Percentiles rank a stretch among this genome's conserved stretches.
phyloP scores from a whole-genome alignment of 2,329 filamentous ascomycete genomes.

The Phialophora tarda region DNA sequence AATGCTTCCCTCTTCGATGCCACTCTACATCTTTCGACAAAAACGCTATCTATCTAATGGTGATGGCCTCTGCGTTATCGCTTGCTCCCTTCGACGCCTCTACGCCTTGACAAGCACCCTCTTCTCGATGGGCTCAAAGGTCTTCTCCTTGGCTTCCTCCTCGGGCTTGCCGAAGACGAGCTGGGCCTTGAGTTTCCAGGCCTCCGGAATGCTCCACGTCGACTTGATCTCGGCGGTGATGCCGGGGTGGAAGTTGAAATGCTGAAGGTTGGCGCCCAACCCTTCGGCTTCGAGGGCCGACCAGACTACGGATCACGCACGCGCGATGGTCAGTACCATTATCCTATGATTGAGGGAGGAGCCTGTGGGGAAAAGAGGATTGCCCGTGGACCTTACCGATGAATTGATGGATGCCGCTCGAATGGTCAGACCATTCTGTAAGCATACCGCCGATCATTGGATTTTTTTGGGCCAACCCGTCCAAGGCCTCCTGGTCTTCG shows the following conservation, averaged over 20 bases:
- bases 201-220: slow-evolving; percentile 71
- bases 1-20: not conserved
- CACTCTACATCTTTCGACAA: too few relatives aligned
- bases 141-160: slow-evolving; percentile 27
- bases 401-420: slow-evolving; percentile 72
- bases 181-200: slow-evolving; percentile 81
- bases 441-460: slow-evolving; percentile 76
- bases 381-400: slow-evolving; percentile 45
- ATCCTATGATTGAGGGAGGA: not conserved
- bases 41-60: not conserved
- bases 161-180: slow-evolving; percentile 72
- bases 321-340: not conserved
- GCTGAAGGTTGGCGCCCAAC: slow-evolving; percentile 85
- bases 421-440: slow-evolving; percentile 73
- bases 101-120: slow-evolving; percentile 32
- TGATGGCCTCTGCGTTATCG: not conserved
- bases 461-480: slow-evolving; percentile 62
- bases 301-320: slow-evolving; percentile 61
- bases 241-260: slow-evolving; percentile 77
- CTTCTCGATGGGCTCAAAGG: slow-evolving; percentile 34
- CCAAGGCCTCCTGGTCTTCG: slow-evolving; percentile 73
- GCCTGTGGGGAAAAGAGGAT: not conserved
- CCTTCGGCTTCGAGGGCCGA: slow-evolving; percentile 81
- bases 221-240: slow-evolving; percentile 73
- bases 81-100: not conserved